Evolutionary conservation across 2,329 filamentous ascomycete genomes (phyloP).

Genomic region (Venturia oleaginea): DNA sequence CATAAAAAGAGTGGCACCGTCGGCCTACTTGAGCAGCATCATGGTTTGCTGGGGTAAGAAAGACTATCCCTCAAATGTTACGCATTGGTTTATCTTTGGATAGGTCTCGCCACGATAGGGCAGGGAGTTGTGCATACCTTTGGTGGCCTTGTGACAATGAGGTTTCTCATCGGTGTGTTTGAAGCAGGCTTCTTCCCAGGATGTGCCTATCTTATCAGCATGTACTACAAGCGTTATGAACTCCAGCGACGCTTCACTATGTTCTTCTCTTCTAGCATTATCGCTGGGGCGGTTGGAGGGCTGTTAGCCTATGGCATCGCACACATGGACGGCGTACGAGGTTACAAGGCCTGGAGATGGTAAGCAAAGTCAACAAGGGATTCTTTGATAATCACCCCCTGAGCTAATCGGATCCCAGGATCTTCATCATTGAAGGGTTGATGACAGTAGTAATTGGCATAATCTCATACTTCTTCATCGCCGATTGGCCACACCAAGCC

Average conservation of each 20-base stretch:
- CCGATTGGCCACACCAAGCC: slow-evolving; percentile 36
- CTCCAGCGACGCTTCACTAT: slow-evolving; percentile 33
- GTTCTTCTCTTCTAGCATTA: slow-evolving; percentile 33
- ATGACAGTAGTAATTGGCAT: slow-evolving; percentile 21
- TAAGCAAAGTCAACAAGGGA: slow-evolving; percentile 2
- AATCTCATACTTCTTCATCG: slow-evolving; percentile 25
- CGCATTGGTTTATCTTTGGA: neutral
- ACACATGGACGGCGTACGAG: slow-evolving; percentile 24
- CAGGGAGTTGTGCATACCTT: slow-evolving; percentile 28
- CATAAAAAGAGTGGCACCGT: slow-evolving; percentile 31
- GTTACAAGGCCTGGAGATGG: slow-evolving; percentile 26
- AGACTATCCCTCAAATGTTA: neutral
- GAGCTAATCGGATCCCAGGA: slow-evolving; percentile 16
- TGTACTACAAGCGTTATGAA: slow-evolving; percentile 36
- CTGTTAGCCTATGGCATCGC: slow-evolving; percentile 31
- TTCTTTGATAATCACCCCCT: neutral
- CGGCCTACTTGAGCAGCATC: slow-evolving; percentile 30
- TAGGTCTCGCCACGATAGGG: slow-evolving; percentile 26
- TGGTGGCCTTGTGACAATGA: slow-evolving; percentile 25
- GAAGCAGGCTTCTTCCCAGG: slow-evolving; percentile 32
- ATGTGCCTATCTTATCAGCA: slow-evolving; percentile 29
- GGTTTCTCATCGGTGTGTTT: slow-evolving; percentile 30
- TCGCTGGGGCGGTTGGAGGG: slow-evolving; percentile 34
- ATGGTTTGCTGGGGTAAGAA: slow-evolving; percentile 29
- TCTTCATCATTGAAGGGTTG: slow-evolving; percentile 24